Conservation (phyloP, 345 rosid genomes). For the Citrus maxima region DNA sequence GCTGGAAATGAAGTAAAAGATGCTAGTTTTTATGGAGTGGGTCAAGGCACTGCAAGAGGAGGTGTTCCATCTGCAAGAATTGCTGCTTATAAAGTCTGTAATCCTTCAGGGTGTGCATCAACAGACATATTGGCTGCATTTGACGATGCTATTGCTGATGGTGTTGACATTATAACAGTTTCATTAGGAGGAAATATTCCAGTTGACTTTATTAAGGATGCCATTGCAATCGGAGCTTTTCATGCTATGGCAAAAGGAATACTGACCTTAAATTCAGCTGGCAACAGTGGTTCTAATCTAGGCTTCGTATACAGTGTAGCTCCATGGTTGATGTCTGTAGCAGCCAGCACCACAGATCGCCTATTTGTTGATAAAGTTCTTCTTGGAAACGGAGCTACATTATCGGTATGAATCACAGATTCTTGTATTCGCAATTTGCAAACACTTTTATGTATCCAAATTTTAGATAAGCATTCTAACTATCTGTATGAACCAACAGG, state of each 20-base stretch:
- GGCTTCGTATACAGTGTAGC: neutral
- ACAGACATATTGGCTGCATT: constrained; percentile 35
- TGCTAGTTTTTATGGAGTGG: constrained; percentile 43
- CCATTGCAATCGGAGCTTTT: constrained; percentile 39
- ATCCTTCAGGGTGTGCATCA: accelerated
- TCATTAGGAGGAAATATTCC: neutral
- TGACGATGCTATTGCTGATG: constrained; percentile 66
- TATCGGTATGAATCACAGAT: constrained; percentile 27
- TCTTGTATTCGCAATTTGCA: neutral
- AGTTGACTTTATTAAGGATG: neutral
- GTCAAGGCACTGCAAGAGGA: constrained; percentile 51
- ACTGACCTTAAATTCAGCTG: constrained; percentile 37
- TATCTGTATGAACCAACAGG: constrained; percentile 19
- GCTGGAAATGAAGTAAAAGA: constrained; percentile 46
- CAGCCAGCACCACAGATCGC: constrained; percentile 50
- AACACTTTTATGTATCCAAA: neutral
- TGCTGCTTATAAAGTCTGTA: constrained; percentile 42
- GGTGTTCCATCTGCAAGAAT: constrained; percentile 58
- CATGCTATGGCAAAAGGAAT: constrained; percentile 52
- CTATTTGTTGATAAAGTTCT: constrained; percentile 25
- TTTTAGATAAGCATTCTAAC: neutral
- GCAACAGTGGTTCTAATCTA: constrained; percentile 19
- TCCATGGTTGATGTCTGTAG: constrained; percentile 48
- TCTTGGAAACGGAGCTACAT: constrained; percentile 34
- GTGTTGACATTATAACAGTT: constrained; percentile 42